A percentile compares a stretch with the other conserved stretches of the same genome.
phyloP scores from a whole-genome alignment of 495 filamentous ascomycete species.

The Bombardia bombarda region DNA sequence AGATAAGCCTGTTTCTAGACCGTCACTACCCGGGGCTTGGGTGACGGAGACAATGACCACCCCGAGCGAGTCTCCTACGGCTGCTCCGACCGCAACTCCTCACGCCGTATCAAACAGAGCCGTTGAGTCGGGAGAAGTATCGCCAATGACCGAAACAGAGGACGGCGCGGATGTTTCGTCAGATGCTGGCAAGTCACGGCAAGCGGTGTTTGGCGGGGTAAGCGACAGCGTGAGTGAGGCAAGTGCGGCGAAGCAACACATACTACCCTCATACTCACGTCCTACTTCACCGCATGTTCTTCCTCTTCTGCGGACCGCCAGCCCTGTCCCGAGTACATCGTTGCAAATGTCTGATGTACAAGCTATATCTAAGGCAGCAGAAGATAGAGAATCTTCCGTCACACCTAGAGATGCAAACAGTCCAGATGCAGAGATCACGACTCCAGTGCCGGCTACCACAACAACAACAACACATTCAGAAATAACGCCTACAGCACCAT shows the following conservation, averaged over 20 bases:
- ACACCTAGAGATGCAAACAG: neutral
- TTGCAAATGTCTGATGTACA: neutral
- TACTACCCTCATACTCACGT: neutral
- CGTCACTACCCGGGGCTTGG: slow-evolving; percentile 58
- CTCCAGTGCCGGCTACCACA: slow-evolving; percentile 12
- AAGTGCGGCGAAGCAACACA: neutral
- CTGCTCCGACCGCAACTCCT: slow-evolving; percentile 8
- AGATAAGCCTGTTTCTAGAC: slow-evolving; percentile 39
- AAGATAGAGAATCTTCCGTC: neutral
- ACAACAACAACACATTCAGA: slow-evolving; percentile 10
- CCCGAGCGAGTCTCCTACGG: slow-evolving; percentile 15
- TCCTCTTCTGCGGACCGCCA: slow-evolving; percentile 6
- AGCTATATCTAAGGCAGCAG: neutral
- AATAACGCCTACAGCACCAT: slow-evolving; percentile 39
- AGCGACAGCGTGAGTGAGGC: neutral
- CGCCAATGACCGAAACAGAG: slow-evolving; percentile 16
- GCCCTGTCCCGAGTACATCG: slow-evolving; percentile 7
- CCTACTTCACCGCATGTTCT: neutral
- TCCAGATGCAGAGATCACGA: slow-evolving; percentile 1
- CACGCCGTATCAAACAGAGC: slow-evolving; percentile 2
- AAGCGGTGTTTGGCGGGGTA: neutral
- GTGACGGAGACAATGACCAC: slow-evolving; percentile 46
- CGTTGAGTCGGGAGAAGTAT: slow-evolving; percentile 6
- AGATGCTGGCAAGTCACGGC: neutral
- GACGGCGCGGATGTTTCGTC: slow-evolving; percentile 1